Conservation (phyloP, 371 early-diverging fungal genomes). For the Syncephalastrum contaminatum region DNA sequence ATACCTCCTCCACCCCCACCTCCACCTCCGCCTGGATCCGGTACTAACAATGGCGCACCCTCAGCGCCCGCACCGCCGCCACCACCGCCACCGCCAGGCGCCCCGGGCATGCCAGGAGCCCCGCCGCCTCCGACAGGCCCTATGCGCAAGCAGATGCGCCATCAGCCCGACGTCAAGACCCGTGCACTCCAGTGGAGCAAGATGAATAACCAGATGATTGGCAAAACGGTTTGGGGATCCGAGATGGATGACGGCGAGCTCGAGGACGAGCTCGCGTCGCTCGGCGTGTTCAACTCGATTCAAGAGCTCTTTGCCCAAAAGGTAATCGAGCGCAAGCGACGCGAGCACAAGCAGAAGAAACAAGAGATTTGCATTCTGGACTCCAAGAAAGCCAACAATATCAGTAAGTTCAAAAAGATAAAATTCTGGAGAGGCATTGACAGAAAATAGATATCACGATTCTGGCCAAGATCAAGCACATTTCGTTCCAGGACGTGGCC, state of each 20-base stretch:
- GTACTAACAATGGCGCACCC: not conserved
- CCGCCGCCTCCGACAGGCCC: constrained; percentile 31
- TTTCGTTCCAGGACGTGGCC: constrained; percentile 58
- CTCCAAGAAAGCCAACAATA: constrained; percentile 73
- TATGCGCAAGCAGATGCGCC: constrained; percentile 57
- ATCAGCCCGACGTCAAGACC: constrained; percentile 73
- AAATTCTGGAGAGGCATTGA: not conserved
- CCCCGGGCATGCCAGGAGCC: constrained; percentile 34
- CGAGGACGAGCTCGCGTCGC: constrained; percentile 48
- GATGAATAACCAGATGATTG: constrained; percentile 58
- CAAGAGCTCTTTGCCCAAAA: constrained; percentile 79
- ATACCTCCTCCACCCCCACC: constrained; percentile 35
- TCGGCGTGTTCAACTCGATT: constrained; percentile 68
- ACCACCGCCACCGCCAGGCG: constrained; percentile 35
- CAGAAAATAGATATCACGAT: constrained; percentile 59
- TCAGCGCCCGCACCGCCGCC: constrained; percentile 30
- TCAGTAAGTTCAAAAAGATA: constrained; percentile 51
- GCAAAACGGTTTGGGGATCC: constrained; percentile 60
- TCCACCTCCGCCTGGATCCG: constrained; percentile 33
- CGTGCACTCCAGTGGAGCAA: constrained; percentile 90
- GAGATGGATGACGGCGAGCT: constrained; percentile 53
- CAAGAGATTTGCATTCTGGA: constrained; percentile 70
- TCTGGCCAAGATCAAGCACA: constrained; percentile 67
- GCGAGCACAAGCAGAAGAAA: constrained; percentile 24
- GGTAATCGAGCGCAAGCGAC: constrained; percentile 45